Base-by-base conservation (phyloP, 805 yeast genomes). In the Saturnispora halmiae region DNA sequence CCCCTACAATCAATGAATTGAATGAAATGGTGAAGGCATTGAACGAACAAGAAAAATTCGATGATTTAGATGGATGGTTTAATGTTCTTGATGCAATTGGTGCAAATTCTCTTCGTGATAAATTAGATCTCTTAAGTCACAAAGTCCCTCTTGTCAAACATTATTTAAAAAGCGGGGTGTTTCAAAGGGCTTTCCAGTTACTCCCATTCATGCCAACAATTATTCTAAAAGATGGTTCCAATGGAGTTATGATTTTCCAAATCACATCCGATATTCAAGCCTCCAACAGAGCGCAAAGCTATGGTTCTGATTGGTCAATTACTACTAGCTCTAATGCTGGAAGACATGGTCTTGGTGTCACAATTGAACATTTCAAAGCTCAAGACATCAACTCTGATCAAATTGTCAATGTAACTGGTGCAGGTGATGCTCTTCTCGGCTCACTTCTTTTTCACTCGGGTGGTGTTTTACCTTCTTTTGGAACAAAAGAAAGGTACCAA, bases 361-460 rank as follows among this genome's bases (percentile, higher is more conserved):
- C 76, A 6, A 63, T 84, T 16, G 83, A 82, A 50, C 79, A 82
- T 54, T 80, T 70, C 55, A 69, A 73, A 1, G 54, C 53, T 4
- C 19, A 34, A 4, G 27, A 24, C 1, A 60, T 70, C 3, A 58
- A 62, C 1, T 60, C 58, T 31, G 54, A 64, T 3, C 53, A 57
- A 0, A 67, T 81, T 10, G 60, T 59, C 22, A 83, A 79, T 49
- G 94, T 82, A 25, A 84, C 90, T 8, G 96, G 95, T 2, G 94
- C 94, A 1, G 96, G 95, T 9, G 95, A 86, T 58, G 70, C 92
- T 0, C 65, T 86, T 32, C 69, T 77, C 22, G 95, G 95, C 0
- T 74, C 69, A 21, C 47, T 86, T 18, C 55, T 75, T 10, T 62
- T 78, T 5, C 2, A 66, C 66, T 42, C 45, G 70, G 37, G 58